Evolutionary conservation across 805 yeast genomes (phyloP).

Genomic region (Saccharomycopsis selenospora): DNA sequence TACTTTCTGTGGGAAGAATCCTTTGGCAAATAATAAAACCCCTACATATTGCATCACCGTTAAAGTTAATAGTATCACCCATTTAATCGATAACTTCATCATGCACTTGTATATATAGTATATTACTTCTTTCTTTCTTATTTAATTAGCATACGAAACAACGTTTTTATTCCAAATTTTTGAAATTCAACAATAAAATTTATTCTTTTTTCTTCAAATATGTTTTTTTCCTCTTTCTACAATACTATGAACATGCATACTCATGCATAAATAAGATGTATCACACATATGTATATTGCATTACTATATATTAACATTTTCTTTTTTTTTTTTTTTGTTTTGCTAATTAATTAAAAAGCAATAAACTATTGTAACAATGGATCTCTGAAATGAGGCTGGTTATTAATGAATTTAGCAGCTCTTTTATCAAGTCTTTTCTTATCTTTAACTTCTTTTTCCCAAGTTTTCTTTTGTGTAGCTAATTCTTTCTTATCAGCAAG

Average conservation of each 20-base stretch:
- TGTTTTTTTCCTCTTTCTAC: too few species aligned
- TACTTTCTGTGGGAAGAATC: slow-evolving; percentile 89
- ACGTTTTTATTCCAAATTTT: too few species aligned
- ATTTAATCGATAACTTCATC: slow-evolving; percentile 9
- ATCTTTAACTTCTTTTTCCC: slow-evolving; percentile 56
- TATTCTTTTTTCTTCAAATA: too few species aligned
- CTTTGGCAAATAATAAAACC: slow-evolving; percentile 58
- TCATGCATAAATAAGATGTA: too few species aligned
- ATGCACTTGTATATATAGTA: neutral
- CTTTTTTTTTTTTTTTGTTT: too few species aligned
- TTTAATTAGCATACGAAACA: too few species aligned
- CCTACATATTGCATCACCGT: slow-evolving; percentile 41
- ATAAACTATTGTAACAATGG: slow-evolving; percentile 45
- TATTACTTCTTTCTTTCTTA: too few species aligned
- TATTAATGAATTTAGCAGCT: slow-evolving; percentile 72
- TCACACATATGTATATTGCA: too few species aligned
- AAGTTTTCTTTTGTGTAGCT: slow-evolving; percentile 50
- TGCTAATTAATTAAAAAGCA: too few species aligned
- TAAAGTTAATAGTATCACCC: slow-evolving; percentile 7
- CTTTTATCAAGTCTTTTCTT: slow-evolving; percentile 44
- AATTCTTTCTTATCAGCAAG: slow-evolving; percentile 39
- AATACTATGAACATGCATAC: too few species aligned
- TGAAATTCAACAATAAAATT: too few species aligned
- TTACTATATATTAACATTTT: too few species aligned
- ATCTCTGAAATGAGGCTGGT: slow-evolving; percentile 86